Evolutionary conservation across 148 eudicot species (phyloP).

Genomic region (Tetragonia tetragonoides): DNA sequence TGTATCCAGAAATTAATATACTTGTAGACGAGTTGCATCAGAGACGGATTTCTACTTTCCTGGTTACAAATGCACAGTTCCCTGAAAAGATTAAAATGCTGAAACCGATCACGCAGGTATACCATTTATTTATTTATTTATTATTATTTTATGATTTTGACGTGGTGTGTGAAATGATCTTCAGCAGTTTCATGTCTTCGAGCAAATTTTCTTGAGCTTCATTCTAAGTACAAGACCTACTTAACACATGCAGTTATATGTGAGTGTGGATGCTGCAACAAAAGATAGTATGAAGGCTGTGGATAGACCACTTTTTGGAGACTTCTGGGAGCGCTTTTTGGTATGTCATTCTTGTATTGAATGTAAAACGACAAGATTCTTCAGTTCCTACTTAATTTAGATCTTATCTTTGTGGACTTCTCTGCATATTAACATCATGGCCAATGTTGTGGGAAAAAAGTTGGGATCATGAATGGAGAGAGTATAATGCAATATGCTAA

Average conservation of each 20-base stretch:
- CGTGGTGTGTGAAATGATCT: not conserved
- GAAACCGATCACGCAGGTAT: slow-evolving; percentile 89
- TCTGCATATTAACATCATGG: not conserved
- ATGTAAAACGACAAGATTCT: not conserved
- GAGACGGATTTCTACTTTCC: slow-evolving; percentile 91
- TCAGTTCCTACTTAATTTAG: not conserved
- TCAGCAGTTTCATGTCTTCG: not conserved
- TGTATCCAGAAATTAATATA: slow-evolving; percentile 91
- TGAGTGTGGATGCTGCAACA: slow-evolving; percentile 97
- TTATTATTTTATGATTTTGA: slow-evolving; percentile 1
- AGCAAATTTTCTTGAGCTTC: not conserved
- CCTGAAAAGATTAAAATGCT: slow-evolving; percentile 79
- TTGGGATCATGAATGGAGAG: not conserved
- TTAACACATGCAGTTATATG: slow-evolving; percentile 66
- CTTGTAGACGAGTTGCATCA: slow-evolving; percentile 87
- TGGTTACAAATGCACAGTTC: slow-evolving; percentile 98
- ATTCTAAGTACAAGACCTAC: not conserved
- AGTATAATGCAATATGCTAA: not conserved
- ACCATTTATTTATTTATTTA: too few relatives aligned
- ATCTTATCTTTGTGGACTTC: not conserved
- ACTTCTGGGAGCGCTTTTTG: slow-evolving; percentile 96
- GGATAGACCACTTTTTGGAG: slow-evolving; percentile 96
- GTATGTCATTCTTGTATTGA: slow-evolving; percentile 35
- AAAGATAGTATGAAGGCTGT: slow-evolving; percentile 98
- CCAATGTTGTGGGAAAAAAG: not conserved